Evolutionary conservation across 176 grass and related monocot genomes (phyloP).

Genomic region (Guadua angustifolia): DNA sequence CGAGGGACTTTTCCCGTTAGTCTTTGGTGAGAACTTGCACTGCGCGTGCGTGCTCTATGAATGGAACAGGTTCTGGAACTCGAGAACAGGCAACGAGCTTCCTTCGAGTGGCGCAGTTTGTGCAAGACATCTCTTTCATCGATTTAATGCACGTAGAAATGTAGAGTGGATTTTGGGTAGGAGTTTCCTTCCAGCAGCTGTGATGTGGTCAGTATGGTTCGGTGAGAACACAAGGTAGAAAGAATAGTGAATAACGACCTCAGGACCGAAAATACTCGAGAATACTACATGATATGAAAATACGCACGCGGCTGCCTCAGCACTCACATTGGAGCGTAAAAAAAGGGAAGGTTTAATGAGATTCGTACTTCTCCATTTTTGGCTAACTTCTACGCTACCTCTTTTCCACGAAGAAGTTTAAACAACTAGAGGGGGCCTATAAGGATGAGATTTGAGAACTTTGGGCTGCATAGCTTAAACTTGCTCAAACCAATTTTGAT

Average conservation of each 20-base stretch:
- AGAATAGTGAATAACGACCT: neutral
- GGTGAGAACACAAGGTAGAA: neutral
- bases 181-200: neutral
- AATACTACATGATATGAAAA: neutral
- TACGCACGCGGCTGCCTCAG: constrained; percentile 4
- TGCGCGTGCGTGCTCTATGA: no score
- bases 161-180: neutral
- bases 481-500: neutral
- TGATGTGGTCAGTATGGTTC: constrained; percentile 2
- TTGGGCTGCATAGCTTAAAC: neutral
- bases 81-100: neutral
- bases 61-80: neutral
- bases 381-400: neutral
- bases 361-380: neutral
- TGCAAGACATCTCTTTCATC: neutral
- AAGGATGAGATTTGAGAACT: neutral
- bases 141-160: neutral
- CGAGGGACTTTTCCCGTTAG: no score
- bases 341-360: neutral
- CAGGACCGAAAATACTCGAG: no score
- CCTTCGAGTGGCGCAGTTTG: no score
- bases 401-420: neutral
- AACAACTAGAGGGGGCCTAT: neutral
- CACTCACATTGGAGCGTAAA: neutral
- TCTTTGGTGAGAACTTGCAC: no score